A percentile compares a stretch with the other conserved stretches of the same genome.
Evolutionary conservation across 352 stramenopile species (phyloP).

Genomic region (Blastocystis sp.): DNA sequence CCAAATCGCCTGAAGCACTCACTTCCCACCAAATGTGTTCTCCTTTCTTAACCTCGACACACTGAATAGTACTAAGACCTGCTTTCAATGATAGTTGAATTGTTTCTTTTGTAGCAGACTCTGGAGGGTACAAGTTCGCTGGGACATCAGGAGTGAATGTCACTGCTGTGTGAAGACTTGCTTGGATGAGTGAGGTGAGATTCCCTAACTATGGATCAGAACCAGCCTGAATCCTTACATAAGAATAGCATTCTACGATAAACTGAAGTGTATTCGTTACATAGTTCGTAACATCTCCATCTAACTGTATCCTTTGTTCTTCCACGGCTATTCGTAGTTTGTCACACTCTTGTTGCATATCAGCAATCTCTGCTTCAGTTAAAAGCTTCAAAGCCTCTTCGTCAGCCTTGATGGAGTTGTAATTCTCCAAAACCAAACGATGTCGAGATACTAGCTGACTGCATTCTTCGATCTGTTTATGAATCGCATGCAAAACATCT

Average conservation of each 20-base stretch:
- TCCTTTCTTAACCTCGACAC: background rate
- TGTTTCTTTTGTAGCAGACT: background rate
- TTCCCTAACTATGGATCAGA: slow-evolving; percentile 4
- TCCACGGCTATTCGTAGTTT: background rate
- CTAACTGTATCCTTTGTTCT: slow-evolving; percentile 22
- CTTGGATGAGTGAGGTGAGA: background rate
- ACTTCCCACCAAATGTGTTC: slow-evolving; percentile 40
- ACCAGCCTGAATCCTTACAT: background rate
- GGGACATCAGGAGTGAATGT: background rate
- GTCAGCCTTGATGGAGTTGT: background rate
- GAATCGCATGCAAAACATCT: slow-evolving; percentile 39
- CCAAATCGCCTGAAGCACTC: background rate
- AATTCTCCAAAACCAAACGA: background rate
- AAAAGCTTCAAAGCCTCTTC: background rate
- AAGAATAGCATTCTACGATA: slow-evolving; percentile 2
- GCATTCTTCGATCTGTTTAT: slow-evolving; percentile 38
- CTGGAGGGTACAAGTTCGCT: background rate
- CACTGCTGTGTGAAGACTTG: slow-evolving; percentile 9
- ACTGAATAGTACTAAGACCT: slow-evolving; percentile 42
- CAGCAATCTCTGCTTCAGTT: background rate
- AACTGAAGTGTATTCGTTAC: slow-evolving; percentile 35
- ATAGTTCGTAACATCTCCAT: slow-evolving; percentile 25
- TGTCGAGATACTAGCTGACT: background rate
- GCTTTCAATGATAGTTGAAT: background rate
- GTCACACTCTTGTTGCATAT: slow-evolving; percentile 6